Evolutionary conservation across 169 alveolate genomes (phyloP), one percentile per base, ranked within the genome.

Genomic region (Cryptosporidium baileyi): DNA sequence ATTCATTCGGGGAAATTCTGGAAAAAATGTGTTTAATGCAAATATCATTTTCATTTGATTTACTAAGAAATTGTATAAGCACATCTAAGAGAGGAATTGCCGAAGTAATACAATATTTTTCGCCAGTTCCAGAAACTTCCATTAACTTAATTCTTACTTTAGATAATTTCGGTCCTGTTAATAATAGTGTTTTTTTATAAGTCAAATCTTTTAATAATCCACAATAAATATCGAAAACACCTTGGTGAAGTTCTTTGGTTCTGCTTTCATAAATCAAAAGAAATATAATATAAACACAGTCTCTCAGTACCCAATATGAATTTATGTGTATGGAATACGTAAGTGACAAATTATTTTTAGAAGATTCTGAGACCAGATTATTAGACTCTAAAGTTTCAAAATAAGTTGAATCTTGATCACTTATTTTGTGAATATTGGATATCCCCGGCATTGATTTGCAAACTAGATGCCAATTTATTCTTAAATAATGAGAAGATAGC

Each of bases 221-320:
- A 22, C 67, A 74, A 52, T 54, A 57, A 74, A 22, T 38, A n/a
- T 74, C 67, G 7, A 57, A 28, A 40, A 57, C 6, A 74, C n/a
- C 17, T 13, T 74, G 74, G 9, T 57, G 5, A 1, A 74, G 52
- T 13, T 30, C 28, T 24, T 57, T 34, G 17, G 26, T 57, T 54
- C 61, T 74, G 19, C 40, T 40, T 17, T 36, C n/a, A 74, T 74
- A 74, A 54, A 57, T 34, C 54, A 54, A 38, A 2, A 59, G 26
- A 57, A 74, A 11, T 7, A 74, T 32, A 36, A 74, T 40, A 54
- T 54, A 74, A 57, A 74, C 38, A 40, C 74, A 74, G 34, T 74
- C 85, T 17, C 85, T 51, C 19, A 74, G 49, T 32, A 74, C 24
- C 85, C 67, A 74, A 51, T 22, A 74, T 15, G 85, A 74, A 32